These are phyloP conservation scores for Vigna unguiculata DNA, from an alignment of 306 rosid species.

Conservation along the genomic window DNA sequence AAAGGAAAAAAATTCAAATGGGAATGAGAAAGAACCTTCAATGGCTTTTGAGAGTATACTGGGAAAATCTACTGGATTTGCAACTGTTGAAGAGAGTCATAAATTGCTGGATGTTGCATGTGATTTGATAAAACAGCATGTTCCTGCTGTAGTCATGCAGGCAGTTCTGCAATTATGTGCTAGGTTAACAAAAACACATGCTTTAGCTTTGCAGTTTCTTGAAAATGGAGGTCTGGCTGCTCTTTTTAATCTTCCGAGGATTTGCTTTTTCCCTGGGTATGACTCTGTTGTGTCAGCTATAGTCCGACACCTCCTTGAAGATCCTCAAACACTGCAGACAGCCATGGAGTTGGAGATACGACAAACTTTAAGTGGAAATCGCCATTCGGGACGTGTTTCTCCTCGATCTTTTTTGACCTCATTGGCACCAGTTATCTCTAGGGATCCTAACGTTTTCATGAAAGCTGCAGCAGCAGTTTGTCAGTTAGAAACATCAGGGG, in stretches of 20 bases:
- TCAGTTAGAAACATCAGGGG: slow-evolving; percentile 93
- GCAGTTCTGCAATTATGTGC: slow-evolving; percentile 97
- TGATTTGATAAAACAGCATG: slow-evolving; percentile 90
- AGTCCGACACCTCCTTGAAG: slow-evolving; percentile 98
- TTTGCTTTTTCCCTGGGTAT: slow-evolving; percentile 93
- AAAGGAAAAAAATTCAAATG: slow-evolving; percentile 52
- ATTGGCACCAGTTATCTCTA: slow-evolving; percentile 90
- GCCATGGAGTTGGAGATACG: slow-evolving; percentile 98
- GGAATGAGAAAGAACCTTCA: slow-evolving; percentile 59
- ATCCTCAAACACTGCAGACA: slow-evolving; percentile 95
- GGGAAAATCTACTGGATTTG: slow-evolving; percentile 89
- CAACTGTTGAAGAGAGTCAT: slow-evolving; percentile 80
- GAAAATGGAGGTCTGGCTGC: slow-evolving; percentile 91
- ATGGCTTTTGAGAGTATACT: slow-evolving; percentile 66
- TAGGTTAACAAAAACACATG: slow-evolving; percentile 87
- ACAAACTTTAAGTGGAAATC: slow-evolving; percentile 81
- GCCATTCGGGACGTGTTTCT: slow-evolving; percentile 86
- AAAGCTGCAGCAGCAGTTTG: slow-evolving; percentile 92
- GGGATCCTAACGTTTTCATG: slow-evolving; percentile 96
- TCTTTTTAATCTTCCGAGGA: slow-evolving; percentile 85
- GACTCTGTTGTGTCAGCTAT: slow-evolving; percentile 95
- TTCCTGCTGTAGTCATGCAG: slow-evolving; percentile 95
- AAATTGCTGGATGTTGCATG: slow-evolving; percentile 79
- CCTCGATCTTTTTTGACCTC: slow-evolving; percentile 80
- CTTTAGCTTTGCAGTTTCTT: slow-evolving; percentile 84